These are phyloP conservation scores for Ophiostoma australiae DNA, from an alignment of 2,329 filamentous ascomycete species.

Conservation along the genomic window DNA sequence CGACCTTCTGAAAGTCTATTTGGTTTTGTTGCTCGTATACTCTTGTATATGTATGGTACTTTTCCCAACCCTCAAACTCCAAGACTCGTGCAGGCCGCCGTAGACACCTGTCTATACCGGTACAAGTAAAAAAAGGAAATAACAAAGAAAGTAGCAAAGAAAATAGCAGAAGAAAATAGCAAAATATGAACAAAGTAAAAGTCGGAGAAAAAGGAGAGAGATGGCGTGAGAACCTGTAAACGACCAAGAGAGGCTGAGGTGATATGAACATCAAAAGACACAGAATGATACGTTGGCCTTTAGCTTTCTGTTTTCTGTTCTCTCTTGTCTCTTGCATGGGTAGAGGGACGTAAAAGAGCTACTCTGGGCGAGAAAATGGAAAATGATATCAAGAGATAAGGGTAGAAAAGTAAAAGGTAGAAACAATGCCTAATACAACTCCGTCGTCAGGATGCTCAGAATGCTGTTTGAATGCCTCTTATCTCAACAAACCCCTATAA, in stretches of 20 bases:
- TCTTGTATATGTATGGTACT: conserved; percentile 1
- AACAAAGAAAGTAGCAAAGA: neutral
- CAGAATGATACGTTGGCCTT: neutral
- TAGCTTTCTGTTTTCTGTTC: neutral
- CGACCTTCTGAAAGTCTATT: conserved; percentile 2
- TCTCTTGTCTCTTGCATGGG: neutral
- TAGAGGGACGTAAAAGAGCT: neutral
- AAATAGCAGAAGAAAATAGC: neutral
- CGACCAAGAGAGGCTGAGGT: neutral
- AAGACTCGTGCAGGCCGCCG: neutral
- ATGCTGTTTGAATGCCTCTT: neutral
- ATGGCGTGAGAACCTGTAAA: neutral
- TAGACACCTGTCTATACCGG: neutral
- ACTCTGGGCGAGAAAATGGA: neutral
- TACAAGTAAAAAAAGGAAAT: neutral
- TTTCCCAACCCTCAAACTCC: conserved; percentile 7
- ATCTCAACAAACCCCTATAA: neutral
- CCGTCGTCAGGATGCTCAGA: neutral
- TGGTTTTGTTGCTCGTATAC: conserved; percentile 2
- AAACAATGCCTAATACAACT: neutral
- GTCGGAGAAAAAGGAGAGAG: too few relatives aligned
- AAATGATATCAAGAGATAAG: conserved; percentile 7
- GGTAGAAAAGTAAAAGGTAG: neutral
- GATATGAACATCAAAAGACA: neutral
- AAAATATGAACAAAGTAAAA: neutral